phyloP scores from a whole-genome alignment of 192 early-diverging fungal genomes.

The Fimicolochytrium jonesii region DNA sequence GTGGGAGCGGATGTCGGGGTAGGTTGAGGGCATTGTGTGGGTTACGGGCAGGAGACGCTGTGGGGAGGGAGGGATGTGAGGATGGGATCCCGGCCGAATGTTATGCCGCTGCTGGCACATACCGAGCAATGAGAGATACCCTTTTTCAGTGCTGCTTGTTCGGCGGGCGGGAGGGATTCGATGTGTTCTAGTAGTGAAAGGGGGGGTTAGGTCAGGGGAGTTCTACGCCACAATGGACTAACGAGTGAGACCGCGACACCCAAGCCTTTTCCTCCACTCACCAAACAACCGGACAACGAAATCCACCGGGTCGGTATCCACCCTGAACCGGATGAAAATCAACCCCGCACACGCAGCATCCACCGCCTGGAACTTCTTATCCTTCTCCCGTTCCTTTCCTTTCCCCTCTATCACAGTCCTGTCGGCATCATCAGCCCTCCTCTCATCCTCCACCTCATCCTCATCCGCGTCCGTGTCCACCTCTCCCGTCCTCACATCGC shows the following conservation, averaged over 20 bases:
- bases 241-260: background rate
- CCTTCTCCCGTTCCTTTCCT: constrained; percentile 2
- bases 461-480: background rate
- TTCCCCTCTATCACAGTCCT: background rate
- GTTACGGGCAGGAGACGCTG: constrained; percentile 39
- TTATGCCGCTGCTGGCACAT: no score
- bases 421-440: background rate
- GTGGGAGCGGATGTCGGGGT: constrained; percentile 22
- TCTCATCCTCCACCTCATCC: background rate
- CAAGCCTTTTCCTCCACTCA: no score
- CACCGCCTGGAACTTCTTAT: constrained; percentile 41
- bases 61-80: background rate
- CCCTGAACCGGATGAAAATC: constrained; percentile 43
- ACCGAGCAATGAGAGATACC: background rate
- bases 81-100: no score
- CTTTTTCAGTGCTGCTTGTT: background rate
- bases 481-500: background rate
- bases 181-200: constrained; percentile 9
- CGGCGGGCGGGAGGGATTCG: background rate
- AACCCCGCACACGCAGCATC: constrained; percentile 46
- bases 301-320: constrained; percentile 34
- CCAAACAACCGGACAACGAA: constrained; percentile 43
- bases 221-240: background rate
- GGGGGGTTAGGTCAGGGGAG: background rate
- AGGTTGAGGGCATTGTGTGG: constrained; percentile 32